These are phyloP conservation scores for Linnemannia hyalina DNA, from an alignment of 192 early-diverging fungal genomes.

Conservation along the genomic window DNA sequence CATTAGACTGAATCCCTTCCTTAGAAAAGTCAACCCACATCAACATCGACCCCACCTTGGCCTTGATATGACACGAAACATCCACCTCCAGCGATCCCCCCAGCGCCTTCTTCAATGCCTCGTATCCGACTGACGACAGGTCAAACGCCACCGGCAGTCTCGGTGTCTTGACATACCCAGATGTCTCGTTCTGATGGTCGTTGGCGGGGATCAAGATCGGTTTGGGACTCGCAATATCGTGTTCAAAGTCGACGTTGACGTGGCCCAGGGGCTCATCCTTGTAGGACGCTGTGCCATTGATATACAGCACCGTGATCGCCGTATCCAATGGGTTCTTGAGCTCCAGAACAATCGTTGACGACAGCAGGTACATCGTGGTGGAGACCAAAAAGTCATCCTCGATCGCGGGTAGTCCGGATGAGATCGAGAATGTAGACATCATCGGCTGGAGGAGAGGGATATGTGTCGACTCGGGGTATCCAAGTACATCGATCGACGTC, in stretches of 20 bases:
- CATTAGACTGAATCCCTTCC: constrained; percentile 57
- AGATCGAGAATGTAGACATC: constrained; percentile 34
- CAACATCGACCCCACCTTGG: constrained; percentile 53
- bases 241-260: constrained; percentile 42
- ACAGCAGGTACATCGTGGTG: constrained; percentile 44
- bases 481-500: constrained; percentile 37
- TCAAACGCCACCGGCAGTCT: constrained; percentile 41
- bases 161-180: constrained; percentile 49
- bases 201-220: constrained; percentile 53
- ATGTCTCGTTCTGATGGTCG: constrained; percentile 44
- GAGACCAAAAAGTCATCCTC: constrained; percentile 44
- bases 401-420: constrained; percentile 31
- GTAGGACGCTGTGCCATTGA: constrained; percentile 46
- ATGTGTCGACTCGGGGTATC: constrained; percentile 24
- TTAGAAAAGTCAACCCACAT: constrained; percentile 60
- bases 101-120: constrained; percentile 61
- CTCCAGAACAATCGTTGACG: constrained; percentile 29
- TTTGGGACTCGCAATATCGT: constrained; percentile 40
- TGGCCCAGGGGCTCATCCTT: constrained; percentile 44
- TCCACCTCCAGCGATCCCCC: constrained; percentile 60
- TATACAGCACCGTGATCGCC: constrained; percentile 42
- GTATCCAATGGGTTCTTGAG: constrained; percentile 47
- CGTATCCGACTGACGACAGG: constrained; percentile 56
- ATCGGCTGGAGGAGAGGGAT: constrained; percentile 46
- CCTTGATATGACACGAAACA: constrained; percentile 59